Evolutionary conservation across 768 basidiomycete species (phyloP), one percentile per base, ranked within the genome.

Genomic region (Amanita polypyramis): DNA sequence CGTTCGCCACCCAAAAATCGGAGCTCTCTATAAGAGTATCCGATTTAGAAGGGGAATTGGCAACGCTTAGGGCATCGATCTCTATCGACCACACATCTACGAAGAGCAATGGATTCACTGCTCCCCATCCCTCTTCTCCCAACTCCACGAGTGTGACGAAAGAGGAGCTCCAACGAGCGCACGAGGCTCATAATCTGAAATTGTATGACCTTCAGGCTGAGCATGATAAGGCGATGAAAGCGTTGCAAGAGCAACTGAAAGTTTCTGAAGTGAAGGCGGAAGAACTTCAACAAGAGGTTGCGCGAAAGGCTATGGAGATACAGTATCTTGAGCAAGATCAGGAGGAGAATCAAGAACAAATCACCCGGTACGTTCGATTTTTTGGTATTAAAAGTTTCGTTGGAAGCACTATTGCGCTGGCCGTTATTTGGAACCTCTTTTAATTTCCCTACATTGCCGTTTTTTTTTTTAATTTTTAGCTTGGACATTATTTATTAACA

Each of bases 111-210:
- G 80, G 78, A 11, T 65, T 65, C 44, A 69, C 64, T 7, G 51
- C 60, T 1, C 56, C 61, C 15, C 61, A 67, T 35, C 60, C 70
- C 29, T 62, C 69, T 40, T 66, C 71, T 1, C 65, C 70, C 7
- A 74, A 69, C 12, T 21, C 37, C 14, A 35, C 47, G 2, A 21
- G 40, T 7, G 77, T 88, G 6, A 76, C 85, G 30, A 82, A 79
- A 55, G 87, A 88, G 53, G 88, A 92, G 48, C 65, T 93, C 34
- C 78, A 80, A 60, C 76, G 72, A 57, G 65, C 87, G 58, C 85
- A 92, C 54, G 84, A 88, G 61, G 90, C 90, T 4, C 90, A 93
- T 62, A 86, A 85, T 60, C 69, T 83, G 52, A 91, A 84, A 68
- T 60, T 93, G 54, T 68, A 80, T 44, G 87, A 91, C 63, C 53